These are phyloP conservation scores for Basidioascus undulatus DNA, from an alignment of 768 basidiomycete genomes.

Conservation along the genomic window DNA sequence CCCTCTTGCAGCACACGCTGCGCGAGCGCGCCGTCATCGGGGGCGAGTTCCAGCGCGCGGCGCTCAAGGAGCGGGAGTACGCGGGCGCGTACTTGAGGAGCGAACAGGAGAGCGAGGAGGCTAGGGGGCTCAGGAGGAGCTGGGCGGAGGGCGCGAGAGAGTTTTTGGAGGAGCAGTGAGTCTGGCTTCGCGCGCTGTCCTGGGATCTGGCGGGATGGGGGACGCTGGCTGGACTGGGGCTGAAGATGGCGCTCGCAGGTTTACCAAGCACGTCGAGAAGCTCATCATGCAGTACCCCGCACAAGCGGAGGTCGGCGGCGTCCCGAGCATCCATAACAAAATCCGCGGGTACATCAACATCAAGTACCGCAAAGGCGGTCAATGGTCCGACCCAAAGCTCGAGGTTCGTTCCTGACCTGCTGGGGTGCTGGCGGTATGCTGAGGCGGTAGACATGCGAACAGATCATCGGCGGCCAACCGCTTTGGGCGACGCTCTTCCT, in stretches of 20 bases:
- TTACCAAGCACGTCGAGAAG: conserved; percentile 33
- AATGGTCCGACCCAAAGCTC: conserved; percentile 54
- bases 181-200: neutral
- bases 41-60: conserved; percentile 22
- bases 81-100: conserved; percentile 43
- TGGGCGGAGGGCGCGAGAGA: conserved; percentile 54
- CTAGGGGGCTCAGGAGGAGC: conserved; percentile 37
- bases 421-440: conserved; percentile 10
- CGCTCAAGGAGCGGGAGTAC: conserved; percentile 56
- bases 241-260: conserved; percentile 9
- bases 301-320: conserved; percentile 72
- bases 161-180: conserved; percentile 58
- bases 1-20: conserved; percentile 17
- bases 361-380: conserved; percentile 49
- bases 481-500: conserved; percentile 89
- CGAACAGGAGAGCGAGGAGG: conserved; percentile 34
- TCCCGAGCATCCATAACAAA: conserved; percentile 71
- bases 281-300: conserved; percentile 56
- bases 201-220: no score
- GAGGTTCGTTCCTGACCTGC: no score
- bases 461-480: conserved; percentile 68
- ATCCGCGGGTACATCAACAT: conserved; percentile 68
- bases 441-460: neutral
- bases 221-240: neutral
- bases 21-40: conserved; percentile 17